phyloP scores from a whole-genome alignment of 2,329 filamentous ascomycete genomes.

The Keithomyces neogunnii region DNA sequence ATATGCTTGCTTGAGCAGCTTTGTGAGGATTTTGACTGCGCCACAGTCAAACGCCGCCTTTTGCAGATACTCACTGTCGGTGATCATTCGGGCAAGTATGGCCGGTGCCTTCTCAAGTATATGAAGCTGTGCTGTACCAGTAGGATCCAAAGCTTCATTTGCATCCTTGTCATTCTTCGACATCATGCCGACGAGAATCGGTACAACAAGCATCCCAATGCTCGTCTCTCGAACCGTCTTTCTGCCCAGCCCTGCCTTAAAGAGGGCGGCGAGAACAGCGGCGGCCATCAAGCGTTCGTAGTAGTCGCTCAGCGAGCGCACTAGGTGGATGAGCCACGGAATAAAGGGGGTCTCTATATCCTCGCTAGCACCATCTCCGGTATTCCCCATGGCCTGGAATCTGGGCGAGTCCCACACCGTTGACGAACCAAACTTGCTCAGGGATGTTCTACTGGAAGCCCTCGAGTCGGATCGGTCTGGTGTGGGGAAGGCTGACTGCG shows the following conservation, averaged over 20 bases:
- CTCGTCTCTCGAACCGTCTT: slow-evolving; percentile 52
- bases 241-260: slow-evolving; percentile 57
- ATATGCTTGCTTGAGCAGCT: slow-evolving; percentile 43
- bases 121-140: slow-evolving; percentile 23
- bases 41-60: slow-evolving; percentile 66
- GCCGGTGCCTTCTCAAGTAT: slow-evolving; percentile 65
- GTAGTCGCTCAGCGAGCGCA: slow-evolving; percentile 47
- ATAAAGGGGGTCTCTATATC: slow-evolving; percentile 63
- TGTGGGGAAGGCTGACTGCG: slow-evolving; percentile 15
- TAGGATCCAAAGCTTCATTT: slow-evolving; percentile 25
- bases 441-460: slow-evolving; percentile 19
- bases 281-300: slow-evolving; percentile 60
- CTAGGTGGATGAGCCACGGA: slow-evolving; percentile 62
- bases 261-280: slow-evolving; percentile 59
- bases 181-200: slow-evolving; percentile 59
- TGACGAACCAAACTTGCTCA: slow-evolving; percentile 19
- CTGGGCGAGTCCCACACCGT: slow-evolving; percentile 24
- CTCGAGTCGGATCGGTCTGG: slow-evolving; percentile 19
- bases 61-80: slow-evolving; percentile 71
- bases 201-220: slow-evolving; percentile 60
- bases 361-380: slow-evolving; percentile 33
- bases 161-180: slow-evolving; percentile 35
- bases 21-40: slow-evolving; percentile 37
- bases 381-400: slow-evolving; percentile 16
- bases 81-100: slow-evolving; percentile 69